These are phyloP conservation scores for Daldinia sp. DNA, from an alignment of 2,329 filamentous ascomycete genomes.

Conservation along the genomic window DNA sequence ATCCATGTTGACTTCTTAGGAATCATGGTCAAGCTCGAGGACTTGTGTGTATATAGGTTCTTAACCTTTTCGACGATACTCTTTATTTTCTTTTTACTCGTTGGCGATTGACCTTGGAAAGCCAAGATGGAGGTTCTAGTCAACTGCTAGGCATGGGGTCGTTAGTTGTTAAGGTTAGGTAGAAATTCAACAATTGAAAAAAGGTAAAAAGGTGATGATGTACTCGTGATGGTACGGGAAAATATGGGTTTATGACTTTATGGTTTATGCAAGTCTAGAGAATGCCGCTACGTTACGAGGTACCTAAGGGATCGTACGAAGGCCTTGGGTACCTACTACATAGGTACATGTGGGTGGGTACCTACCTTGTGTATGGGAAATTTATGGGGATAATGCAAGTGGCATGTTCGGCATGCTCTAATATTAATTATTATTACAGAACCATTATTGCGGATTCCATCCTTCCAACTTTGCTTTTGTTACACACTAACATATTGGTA, in stretches of 20 bases:
- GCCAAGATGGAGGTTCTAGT: not conserved
- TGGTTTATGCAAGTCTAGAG: conserved; percentile 21
- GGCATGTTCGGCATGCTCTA: conserved; percentile 4
- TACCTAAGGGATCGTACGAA: not conserved
- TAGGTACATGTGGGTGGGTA: no score
- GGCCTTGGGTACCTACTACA: no score
- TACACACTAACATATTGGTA: no score
- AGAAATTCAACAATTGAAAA: not conserved
- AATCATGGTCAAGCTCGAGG: conserved; percentile 30
- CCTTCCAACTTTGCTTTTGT: not conserved
- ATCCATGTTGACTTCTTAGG: conserved; percentile 39
- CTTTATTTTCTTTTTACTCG: not conserved
- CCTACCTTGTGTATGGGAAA: conserved; percentile 2
- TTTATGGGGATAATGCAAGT: conserved; percentile 1
- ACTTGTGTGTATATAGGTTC: not conserved
- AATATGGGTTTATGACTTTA: conserved; percentile 1
- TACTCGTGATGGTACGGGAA: conserved; percentile 15
- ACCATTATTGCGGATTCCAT: conserved; percentile 12
- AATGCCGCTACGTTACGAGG: not conserved
- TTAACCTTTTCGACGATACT: not conserved
- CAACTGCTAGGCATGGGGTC: not conserved
- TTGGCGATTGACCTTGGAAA: not conserved
- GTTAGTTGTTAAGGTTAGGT: not conserved
- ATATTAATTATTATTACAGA: not conserved
- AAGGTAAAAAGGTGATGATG: conserved; percentile 19